Evolutionary conservation across 352 stramenopile species (phyloP).

Genomic region (Peronospora destructor): DNA sequence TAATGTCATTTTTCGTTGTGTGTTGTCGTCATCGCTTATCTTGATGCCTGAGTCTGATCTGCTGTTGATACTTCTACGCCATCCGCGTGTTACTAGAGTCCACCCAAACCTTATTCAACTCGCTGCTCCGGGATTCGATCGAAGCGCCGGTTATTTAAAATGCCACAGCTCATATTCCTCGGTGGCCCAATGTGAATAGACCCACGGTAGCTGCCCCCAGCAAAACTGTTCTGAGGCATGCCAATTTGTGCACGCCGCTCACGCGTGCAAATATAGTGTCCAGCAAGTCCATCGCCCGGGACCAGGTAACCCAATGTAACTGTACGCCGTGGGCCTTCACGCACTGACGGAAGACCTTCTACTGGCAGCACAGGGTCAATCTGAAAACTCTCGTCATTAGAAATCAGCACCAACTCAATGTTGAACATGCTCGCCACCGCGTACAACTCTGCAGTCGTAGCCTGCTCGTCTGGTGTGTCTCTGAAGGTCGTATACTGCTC

Average conservation of each 20-base stretch:
- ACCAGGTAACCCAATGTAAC: constrained; percentile 74
- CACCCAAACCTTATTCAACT: constrained; percentile 37
- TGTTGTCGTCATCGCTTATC: constrained; percentile 11
- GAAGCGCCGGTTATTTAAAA: constrained; percentile 37
- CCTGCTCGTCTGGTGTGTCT: constrained; percentile 64
- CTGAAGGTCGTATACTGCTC: constrained; percentile 72
- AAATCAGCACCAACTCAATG: constrained; percentile 71
- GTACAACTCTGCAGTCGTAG: constrained; percentile 74
- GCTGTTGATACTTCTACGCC: constrained; percentile 25
- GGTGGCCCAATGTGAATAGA: constrained; percentile 65
- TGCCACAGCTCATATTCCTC: constrained; percentile 46
- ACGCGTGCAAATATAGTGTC: constrained; percentile 80
- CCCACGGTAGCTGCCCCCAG: constrained; percentile 64
- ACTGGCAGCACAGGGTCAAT: constrained; percentile 76
- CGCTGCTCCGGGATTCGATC: constrained; percentile 58
- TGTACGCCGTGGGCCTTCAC: constrained; percentile 43
- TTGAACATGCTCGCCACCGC: constrained; percentile 78
- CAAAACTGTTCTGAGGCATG: constrained; percentile 55
- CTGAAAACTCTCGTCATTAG: constrained; percentile 75
- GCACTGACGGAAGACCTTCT: constrained; percentile 45
- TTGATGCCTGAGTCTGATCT: constrained; percentile 11
- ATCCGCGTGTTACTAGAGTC: constrained; percentile 1
- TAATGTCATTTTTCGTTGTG: constrained; percentile 19
- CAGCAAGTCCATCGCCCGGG: constrained; percentile 51
- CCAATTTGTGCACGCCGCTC: constrained; percentile 34